phyloP scores from a whole-genome alignment of 1,139 yeast genomes.

The Candida sanyaensis region DNA sequence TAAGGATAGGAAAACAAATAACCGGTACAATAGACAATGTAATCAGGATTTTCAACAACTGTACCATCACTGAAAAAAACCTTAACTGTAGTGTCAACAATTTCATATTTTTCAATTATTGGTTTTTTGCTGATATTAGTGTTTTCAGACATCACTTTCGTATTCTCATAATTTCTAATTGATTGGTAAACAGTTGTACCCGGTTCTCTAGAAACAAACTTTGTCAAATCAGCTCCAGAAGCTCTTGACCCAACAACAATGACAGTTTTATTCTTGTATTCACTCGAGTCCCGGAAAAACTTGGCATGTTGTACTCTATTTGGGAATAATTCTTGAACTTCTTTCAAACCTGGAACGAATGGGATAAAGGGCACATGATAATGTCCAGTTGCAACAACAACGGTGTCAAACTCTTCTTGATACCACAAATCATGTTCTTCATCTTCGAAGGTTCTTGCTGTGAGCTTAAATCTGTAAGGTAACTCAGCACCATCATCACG shows the following conservation, averaged over 20 bases:
- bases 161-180: conserved; percentile 21
- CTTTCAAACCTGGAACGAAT: conserved; percentile 37
- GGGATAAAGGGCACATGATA: conserved; percentile 38
- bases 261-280: conserved; percentile 31
- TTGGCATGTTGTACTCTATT: conserved; percentile 42
- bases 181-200: conserved; percentile 28
- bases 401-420: conserved; percentile 27
- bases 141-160: conserved; percentile 18
- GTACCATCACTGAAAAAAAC: conserved; percentile 33
- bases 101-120: conserved; percentile 19
- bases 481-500: conserved; percentile 12
- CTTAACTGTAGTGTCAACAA: conserved; percentile 18
- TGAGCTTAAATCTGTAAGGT: conserved; percentile 30
- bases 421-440: conserved; percentile 24
- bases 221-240: conserved; percentile 44
- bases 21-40: conserved; percentile 46
- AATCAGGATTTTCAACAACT: conserved; percentile 30
- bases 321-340: conserved; percentile 29
- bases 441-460: conserved; percentile 28
- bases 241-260: conserved; percentile 47
- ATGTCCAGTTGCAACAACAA: conserved; percentile 35
- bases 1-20: conserved; percentile 47
- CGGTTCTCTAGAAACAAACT: conserved; percentile 25
- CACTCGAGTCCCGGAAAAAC: conserved; percentile 30
- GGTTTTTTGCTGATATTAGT: conserved; percentile 26